phyloP scores from a whole-genome alignment of 495 filamentous ascomycete genomes.

The Terfezia boudieri region DNA sequence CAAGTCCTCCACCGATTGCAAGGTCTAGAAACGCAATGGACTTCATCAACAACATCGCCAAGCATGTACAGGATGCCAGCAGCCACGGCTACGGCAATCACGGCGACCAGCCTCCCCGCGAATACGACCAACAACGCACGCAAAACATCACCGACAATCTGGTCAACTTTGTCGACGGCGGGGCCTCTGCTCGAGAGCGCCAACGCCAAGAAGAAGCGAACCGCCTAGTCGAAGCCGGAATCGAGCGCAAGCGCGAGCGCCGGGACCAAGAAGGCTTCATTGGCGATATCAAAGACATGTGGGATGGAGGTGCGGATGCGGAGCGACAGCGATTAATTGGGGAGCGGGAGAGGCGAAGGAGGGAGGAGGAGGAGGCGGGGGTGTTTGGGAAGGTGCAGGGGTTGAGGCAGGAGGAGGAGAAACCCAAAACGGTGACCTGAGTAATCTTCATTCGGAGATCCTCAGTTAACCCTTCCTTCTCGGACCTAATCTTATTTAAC shows the following conservation, averaged over 20 bases:
- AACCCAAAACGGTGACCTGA: slow-evolving; percentile 30
- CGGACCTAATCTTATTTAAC: slow-evolving; percentile 36
- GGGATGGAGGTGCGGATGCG: neutral
- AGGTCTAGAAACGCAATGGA: neutral
- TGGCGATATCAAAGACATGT: neutral
- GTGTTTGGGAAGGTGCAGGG: neutral
- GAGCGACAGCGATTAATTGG: neutral
- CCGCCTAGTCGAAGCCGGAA: neutral
- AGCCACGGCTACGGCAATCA: too few relatives aligned
- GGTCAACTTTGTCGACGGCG: neutral
- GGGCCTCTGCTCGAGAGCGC: neutral
- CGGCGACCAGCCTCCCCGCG: neutral
- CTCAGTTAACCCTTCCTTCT: slow-evolving; percentile 45
- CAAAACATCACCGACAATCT: neutral
- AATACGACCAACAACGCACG: neutral
- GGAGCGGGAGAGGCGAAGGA: neutral
- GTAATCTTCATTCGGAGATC: slow-evolving; percentile 64
- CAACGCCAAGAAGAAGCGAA: neutral
- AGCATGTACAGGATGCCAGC: neutral
- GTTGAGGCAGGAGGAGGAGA: neutral
- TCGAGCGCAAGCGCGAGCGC: neutral
- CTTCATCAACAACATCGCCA: neutral
- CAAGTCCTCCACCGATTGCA: too few relatives aligned
- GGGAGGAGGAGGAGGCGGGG: neutral
- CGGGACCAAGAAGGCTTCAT: neutral